phyloP scores from a whole-genome alignment of 1,284 basidiomycete species.

The Farysia itapuensis region DNA sequence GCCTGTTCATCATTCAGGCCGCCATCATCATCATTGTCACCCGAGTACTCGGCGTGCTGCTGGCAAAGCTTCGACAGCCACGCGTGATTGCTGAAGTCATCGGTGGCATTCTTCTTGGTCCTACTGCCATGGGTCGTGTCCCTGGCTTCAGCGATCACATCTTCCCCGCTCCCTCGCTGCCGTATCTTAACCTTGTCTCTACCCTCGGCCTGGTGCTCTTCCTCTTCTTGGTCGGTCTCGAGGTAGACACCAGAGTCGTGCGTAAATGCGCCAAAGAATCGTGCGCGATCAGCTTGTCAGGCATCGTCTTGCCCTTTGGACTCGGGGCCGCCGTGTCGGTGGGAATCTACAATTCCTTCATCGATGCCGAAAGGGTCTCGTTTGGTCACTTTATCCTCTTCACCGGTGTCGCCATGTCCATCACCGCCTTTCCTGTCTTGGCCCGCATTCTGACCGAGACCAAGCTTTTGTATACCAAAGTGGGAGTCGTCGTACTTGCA shows the following conservation, averaged over 20 bases:
- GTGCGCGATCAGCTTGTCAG: constrained; percentile 65
- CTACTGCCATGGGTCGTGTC: constrained; percentile 54
- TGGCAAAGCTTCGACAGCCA: constrained; percentile 75
- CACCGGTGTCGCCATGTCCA: constrained; percentile 84
- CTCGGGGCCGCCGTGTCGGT: constrained; percentile 80
- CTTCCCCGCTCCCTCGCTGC: constrained; percentile 64
- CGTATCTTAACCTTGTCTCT: constrained; percentile 84
- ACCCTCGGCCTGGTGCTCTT: constrained; percentile 71
- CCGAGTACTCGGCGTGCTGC: constrained; percentile 69
- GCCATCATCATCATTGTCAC: constrained; percentile 67
- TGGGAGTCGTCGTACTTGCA: constrained; percentile 87
- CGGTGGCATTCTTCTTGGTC: constrained; percentile 72
- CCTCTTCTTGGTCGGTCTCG: constrained; percentile 85
- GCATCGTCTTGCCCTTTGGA: constrained; percentile 78
- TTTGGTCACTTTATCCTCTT: constrained; percentile 92
- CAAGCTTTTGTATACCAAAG: constrained; percentile 81
- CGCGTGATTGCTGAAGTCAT: constrained; percentile 86
- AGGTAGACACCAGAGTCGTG: constrained; percentile 80
- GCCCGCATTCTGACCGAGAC: constrained; percentile 69
- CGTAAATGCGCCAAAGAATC: constrained; percentile 61
- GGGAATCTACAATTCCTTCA: constrained; percentile 78
- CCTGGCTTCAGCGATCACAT: constrained; percentile 55
- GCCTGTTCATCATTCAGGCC: constrained; percentile 80
- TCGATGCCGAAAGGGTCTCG: constrained; percentile 66
- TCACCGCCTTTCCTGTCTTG: constrained; percentile 81